Conservation (phyloP, 306 rosid genomes). For the Senna tora region DNA sequence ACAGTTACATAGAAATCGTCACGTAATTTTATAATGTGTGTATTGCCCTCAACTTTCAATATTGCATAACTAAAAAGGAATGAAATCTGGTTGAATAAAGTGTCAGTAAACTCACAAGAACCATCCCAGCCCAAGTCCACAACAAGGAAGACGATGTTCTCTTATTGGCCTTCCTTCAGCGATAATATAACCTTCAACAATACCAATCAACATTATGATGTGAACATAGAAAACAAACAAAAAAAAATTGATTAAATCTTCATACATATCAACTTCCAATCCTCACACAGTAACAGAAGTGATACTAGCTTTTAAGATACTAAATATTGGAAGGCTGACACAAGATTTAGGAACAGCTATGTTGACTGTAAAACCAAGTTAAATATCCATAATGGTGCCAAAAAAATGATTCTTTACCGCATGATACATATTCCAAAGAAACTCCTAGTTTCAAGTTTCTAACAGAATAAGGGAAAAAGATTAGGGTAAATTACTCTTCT, state of each 20-base stretch:
- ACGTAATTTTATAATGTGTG: background rate
- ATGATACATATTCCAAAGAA: background rate
- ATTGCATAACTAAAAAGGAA: background rate
- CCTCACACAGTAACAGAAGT: background rate
- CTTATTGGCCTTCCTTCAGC: constrained; percentile 59
- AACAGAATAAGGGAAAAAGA: background rate
- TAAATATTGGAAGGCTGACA: background rate
- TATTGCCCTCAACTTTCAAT: background rate
- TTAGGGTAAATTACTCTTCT: background rate
- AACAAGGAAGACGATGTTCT: constrained; percentile 70
- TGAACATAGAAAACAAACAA: constrained; percentile 12
- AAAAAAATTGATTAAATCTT: background rate
- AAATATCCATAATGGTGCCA: background rate
- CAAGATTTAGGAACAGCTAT: background rate
- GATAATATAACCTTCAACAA: constrained; percentile 62
- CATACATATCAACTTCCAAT: background rate
- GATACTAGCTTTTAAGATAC: background rate
- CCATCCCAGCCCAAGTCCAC: constrained; percentile 86
- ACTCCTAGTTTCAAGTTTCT: background rate
- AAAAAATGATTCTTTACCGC: background rate
- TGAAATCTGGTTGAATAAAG: background rate
- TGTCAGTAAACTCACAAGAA: constrained; percentile 59
- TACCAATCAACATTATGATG: background rate
- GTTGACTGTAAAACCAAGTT: background rate
- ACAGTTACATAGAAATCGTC: background rate